Evolutionary conservation across 2,329 filamentous ascomycete species (phyloP).

Genomic region (Ceratocystis eucalypticola): DNA sequence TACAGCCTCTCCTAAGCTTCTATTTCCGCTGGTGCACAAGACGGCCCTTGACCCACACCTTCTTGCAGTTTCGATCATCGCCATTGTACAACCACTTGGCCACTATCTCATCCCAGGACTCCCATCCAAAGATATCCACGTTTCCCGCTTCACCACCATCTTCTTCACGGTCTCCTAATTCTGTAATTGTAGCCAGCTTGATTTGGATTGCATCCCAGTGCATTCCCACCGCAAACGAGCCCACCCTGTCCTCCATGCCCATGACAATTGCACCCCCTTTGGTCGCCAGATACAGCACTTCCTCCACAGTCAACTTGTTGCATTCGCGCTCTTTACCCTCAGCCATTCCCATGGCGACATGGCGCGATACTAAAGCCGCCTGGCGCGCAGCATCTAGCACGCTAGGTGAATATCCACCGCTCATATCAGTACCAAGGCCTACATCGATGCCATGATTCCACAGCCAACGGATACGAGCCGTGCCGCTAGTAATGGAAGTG

Average conservation of each 20-base stretch:
- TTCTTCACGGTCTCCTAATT: conserved; percentile 27
- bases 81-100: conserved; percentile 94
- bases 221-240: conserved; percentile 74
- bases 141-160: conserved; percentile 38
- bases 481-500: conserved; percentile 64
- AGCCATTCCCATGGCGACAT: conserved; percentile 44
- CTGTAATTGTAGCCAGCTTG: conserved; percentile 40
- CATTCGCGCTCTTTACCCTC: conserved; percentile 31
- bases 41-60: conserved; percentile 78
- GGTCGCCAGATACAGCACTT: conserved; percentile 76
- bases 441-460: conserved; percentile 63
- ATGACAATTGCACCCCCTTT: conserved; percentile 75
- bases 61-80: conserved; percentile 78
- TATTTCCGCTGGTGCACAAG: conserved; percentile 53
- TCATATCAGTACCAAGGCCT: conserved; percentile 82
- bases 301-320: conserved; percentile 65
- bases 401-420: conserved; percentile 70
- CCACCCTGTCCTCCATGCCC: conserved; percentile 56
- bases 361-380: conserved; percentile 63
- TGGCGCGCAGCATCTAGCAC: conserved; percentile 74
- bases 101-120: conserved; percentile 71
- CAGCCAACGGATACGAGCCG: conserved; percentile 60
- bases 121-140: conserved; percentile 84
- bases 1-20: background rate
- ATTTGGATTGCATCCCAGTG: conserved; percentile 86